Evolutionary conservation across 768 basidiomycete species (phyloP).

Genomic region (Kwoniella sp.): DNA sequence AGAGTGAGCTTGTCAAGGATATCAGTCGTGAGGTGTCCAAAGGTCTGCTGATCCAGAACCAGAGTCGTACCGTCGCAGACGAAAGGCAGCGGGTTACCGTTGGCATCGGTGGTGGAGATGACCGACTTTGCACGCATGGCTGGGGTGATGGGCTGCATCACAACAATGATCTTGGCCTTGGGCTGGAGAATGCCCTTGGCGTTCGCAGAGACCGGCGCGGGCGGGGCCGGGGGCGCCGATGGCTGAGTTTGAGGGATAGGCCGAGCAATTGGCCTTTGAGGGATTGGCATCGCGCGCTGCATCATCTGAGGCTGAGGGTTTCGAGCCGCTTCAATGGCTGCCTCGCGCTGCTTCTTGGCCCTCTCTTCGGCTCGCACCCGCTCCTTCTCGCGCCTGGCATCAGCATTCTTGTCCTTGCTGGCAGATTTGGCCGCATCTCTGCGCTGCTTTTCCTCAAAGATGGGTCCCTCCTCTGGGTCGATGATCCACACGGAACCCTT

Average conservation of each 20-base stretch:
- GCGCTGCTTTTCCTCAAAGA: slow-evolving; percentile 49
- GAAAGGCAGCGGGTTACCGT: slow-evolving; percentile 38
- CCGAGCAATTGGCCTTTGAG: slow-evolving; percentile 16
- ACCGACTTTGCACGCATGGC: slow-evolving; percentile 30
- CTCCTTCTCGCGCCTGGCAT: slow-evolving; percentile 29
- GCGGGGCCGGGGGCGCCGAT: slow-evolving; percentile 5
- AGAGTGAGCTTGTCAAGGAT: slow-evolving; percentile 34
- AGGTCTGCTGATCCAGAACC: slow-evolving; percentile 31
- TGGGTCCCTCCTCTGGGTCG: slow-evolving; percentile 58
- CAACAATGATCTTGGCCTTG: slow-evolving; percentile 38
- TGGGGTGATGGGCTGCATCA: slow-evolving; percentile 36
- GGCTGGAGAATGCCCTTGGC: slow-evolving; percentile 28
- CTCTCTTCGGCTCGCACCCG: slow-evolving; percentile 30
- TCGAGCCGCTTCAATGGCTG: slow-evolving; percentile 12
- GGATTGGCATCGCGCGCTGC: slow-evolving; percentile 13
- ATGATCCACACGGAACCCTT: slow-evolving; percentile 94
- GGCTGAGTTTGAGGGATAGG: slow-evolving; percentile 11
- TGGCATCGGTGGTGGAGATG: slow-evolving; percentile 29
- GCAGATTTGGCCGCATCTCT: slow-evolving; percentile 33
- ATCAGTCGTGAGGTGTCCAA: slow-evolving; percentile 38
- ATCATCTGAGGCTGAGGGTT: slow-evolving; percentile 9
- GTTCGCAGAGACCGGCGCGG: slow-evolving; percentile 17
- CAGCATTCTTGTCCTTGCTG: slow-evolving; percentile 36
- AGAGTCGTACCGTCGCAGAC: slow-evolving; percentile 37
- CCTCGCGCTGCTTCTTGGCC: slow-evolving; percentile 22